Conservation (phyloP, 768 basidiomycete genomes). For the Podaxis sp. region DNA sequence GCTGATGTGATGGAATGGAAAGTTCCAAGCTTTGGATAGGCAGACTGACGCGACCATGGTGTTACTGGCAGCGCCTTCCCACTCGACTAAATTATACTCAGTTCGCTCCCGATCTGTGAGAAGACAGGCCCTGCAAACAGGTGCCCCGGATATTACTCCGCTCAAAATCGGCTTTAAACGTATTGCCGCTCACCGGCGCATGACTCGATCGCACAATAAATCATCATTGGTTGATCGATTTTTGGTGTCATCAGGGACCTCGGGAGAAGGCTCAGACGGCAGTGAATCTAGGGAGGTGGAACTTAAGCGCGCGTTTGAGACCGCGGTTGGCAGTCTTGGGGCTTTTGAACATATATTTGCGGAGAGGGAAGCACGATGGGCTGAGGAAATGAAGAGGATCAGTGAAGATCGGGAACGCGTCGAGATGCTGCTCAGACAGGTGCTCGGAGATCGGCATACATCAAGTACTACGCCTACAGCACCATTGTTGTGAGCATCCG, state of each 20-base stretch:
- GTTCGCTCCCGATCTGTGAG: conserved; percentile 70
- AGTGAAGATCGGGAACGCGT: conserved; percentile 68
- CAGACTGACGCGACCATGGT: conserved; percentile 81
- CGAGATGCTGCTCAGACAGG: conserved; percentile 64
- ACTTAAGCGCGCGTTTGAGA: conserved; percentile 65
- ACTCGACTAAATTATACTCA: conserved; percentile 63
- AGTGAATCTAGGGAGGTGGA: conserved; percentile 61
- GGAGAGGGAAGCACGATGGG: conserved; percentile 66
- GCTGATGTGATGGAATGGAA: conserved; percentile 8
- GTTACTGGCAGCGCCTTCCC: conserved; percentile 72
- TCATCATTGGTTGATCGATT: conserved; percentile 50
- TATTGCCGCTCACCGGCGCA: conserved; percentile 55
- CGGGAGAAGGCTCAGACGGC: conserved; percentile 57
- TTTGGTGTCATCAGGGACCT: conserved; percentile 40
- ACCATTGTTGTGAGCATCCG: not conserved
- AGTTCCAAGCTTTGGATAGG: conserved; percentile 80
- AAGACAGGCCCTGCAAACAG: conserved; percentile 46
- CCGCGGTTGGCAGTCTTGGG: conserved; percentile 65
- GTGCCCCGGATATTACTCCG: conserved; percentile 48
- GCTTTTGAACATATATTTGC: conserved; percentile 66
- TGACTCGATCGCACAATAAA: conserved; percentile 38
- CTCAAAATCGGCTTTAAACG: conserved; percentile 60
- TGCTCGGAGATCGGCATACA: conserved; percentile 42
- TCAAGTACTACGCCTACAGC: conserved; percentile 1
- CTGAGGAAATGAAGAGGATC: conserved; percentile 66